Conservation (phyloP, 2,329 filamentous ascomycete species). For the Leptosphaerulina australis region DNA sequence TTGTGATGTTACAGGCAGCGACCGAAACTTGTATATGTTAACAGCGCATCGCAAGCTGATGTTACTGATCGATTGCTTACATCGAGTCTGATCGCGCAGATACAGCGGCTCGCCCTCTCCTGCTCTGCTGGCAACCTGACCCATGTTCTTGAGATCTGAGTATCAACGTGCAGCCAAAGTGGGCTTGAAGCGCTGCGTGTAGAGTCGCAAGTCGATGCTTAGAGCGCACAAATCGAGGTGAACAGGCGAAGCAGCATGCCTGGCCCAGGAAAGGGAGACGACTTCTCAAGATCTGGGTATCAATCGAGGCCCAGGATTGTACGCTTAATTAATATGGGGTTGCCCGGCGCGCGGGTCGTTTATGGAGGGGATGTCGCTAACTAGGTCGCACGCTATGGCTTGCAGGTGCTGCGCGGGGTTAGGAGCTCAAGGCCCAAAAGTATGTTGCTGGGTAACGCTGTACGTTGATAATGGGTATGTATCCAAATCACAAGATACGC, state of each 20-base stretch:
- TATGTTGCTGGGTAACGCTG: constrained; percentile 18
- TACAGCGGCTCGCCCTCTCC: constrained; percentile 79
- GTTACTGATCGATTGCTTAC: constrained; percentile 59
- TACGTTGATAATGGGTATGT: constrained; percentile 1
- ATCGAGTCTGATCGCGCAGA: constrained; percentile 87
- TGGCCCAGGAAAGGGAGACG: constrained; percentile 23
- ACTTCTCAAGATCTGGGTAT: constrained; percentile 19
- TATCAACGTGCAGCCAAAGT: constrained; percentile 18
- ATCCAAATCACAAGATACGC: background rate
- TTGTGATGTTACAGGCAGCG: constrained; percentile 80
- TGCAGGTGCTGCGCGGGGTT: constrained; percentile 27
- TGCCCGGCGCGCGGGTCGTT: constrained; percentile 29
- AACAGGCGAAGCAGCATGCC: constrained; percentile 40
- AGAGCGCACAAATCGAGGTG: constrained; percentile 32
- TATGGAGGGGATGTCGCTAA: constrained; percentile 26
- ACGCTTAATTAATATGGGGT: constrained; percentile 42
- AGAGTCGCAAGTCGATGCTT: constrained; percentile 29
- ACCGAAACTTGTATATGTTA: constrained; percentile 72
- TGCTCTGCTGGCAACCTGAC: constrained; percentile 85
- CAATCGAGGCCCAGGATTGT: constrained; percentile 23
- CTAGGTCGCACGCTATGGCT: constrained; percentile 24
- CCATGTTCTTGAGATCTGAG: constrained; percentile 65
- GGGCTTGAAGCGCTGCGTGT: constrained; percentile 22
- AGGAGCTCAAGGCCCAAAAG: constrained; percentile 2
- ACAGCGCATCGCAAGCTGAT: constrained; percentile 14